Evolutionary conservation across 1,139 yeast species (phyloP).

Genomic region (Debaryomyces sp.): DNA sequence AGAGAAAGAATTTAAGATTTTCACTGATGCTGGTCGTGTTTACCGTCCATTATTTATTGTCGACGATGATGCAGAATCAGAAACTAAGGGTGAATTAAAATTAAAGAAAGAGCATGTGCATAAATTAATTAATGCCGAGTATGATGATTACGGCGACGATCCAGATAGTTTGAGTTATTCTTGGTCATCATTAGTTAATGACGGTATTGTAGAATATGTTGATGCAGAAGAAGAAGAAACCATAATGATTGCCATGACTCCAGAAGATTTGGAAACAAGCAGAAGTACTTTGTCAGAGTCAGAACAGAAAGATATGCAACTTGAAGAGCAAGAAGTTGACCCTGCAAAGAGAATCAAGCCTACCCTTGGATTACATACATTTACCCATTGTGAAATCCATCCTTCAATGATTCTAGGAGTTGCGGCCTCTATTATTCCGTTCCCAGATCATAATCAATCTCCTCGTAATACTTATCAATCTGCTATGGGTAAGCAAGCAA

Average conservation of each 20-base stretch:
- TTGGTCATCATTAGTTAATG: conserved; percentile 82
- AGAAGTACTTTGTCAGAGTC: conserved; percentile 53
- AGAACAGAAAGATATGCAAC: conserved; percentile 42
- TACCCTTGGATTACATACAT: conserved; percentile 70
- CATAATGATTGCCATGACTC: conserved; percentile 97
- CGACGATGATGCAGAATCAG: conserved; percentile 78
- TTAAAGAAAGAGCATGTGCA: conserved; percentile 83
- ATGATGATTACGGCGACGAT: conserved; percentile 60
- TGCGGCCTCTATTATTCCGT: conserved; percentile 97
- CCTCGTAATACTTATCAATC: conserved; percentile 99
- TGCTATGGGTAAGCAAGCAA: conserved; percentile 99
- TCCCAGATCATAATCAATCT: conserved; percentile 99
- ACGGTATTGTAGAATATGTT: conserved; percentile 90
- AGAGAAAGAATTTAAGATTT: conserved; percentile 92
- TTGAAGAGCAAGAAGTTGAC: conserved; percentile 58
- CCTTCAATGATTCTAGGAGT: conserved; percentile 99
- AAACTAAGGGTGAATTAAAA: conserved; percentile 76
- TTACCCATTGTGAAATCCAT: conserved; percentile 98
- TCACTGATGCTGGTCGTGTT: conserved; percentile 98
- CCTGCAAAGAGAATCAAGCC: conserved; percentile 91
- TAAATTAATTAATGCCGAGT: conserved; percentile 66
- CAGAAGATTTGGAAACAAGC: conserved; percentile 86
- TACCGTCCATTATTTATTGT: conserved; percentile 93
- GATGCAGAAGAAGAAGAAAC: conserved; percentile 99
- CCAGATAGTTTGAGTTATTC: conserved; percentile 66